Evolutionary conservation across 768 basidiomycete genomes (phyloP).

Genomic region (Russula virescens): DNA sequence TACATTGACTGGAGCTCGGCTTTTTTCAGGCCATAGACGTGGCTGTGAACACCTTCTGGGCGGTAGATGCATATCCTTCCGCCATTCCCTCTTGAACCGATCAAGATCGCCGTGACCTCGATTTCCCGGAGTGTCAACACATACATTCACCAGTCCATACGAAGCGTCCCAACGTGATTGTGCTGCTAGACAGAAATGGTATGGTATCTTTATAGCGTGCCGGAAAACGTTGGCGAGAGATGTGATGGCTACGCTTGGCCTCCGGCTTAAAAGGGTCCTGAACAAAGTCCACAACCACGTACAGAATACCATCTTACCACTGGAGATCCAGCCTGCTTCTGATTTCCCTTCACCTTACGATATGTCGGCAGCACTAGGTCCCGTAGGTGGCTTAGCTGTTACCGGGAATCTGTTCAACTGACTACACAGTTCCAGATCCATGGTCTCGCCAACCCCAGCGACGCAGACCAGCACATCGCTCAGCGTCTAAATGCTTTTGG

Average conservation of each 20-base stretch:
- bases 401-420: neutral
- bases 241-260: neutral
- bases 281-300: conserved; percentile 15
- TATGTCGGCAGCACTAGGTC: neutral
- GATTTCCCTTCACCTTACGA: neutral
- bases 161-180: conserved; percentile 12
- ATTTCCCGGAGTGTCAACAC: neutral
- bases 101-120: neutral
- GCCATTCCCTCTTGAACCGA: neutral
- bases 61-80: no score
- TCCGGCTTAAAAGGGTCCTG: conserved; percentile 14
- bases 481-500: neutral
- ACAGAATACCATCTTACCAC: conserved; percentile 12
- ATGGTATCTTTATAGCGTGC: neutral
- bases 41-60: neutral
- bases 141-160: neutral
- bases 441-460: no score
- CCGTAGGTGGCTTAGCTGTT: neutral
- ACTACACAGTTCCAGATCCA: neutral
- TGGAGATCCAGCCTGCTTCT: neutral
- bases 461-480: neutral
- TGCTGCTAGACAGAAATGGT: neutral
- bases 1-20: neutral
- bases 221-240: neutral
- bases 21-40: neutral